Evolutionary conservation across 306 rosid species (phyloP), one percentile per base, ranked within the genome.

Genomic region (Sechiopsis laciniata): DNA sequence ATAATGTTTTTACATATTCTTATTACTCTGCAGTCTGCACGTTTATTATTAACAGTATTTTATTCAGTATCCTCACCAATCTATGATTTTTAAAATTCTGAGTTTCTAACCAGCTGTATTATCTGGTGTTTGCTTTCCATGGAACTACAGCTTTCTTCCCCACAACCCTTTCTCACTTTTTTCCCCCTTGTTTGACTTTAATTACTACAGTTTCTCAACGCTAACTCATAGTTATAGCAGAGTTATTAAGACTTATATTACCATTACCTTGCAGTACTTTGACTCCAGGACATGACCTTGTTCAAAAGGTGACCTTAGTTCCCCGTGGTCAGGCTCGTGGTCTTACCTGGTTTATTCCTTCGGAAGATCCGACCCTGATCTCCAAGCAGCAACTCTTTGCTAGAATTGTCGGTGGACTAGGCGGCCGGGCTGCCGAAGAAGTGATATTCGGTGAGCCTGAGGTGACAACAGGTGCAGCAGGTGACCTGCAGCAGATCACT

Each of bases 281-380:
- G 89, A 94, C 97, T 79, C 97, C 99, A 15, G 99, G 97, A 75
- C 99, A 94, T 26, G 99, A 94, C 80, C 77, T 97, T 13, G 96
- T 94, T 16, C 97, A 94, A 77, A 91, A 94, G 73, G 99, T 94
- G 66, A 91, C 99, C 60, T 78, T 94, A 19, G 80, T 94, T 79
- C 99, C 99, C 22, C 95, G 99, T 6, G 97, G 99, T 77, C 99
- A 91, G 80, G 99, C 99, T 46, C 92, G 97, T 37, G 99, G 99
- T 79, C 97, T 94, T 55, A 94, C 99, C 21, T 91, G 97, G 99
- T 91, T 94, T 81, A 94, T 94, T 83, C 99, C 99, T 61, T 74
- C 89, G 0, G 99, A 94, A 46, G 98, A 94, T 77, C 99, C 97
- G 13, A 90, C 99, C 74, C 82, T 94, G 62, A 90, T 94, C 82